Evolutionary conservation across 2,329 filamentous ascomycete genomes (phyloP).

Genomic region (Talaromyces islandicus): DNA sequence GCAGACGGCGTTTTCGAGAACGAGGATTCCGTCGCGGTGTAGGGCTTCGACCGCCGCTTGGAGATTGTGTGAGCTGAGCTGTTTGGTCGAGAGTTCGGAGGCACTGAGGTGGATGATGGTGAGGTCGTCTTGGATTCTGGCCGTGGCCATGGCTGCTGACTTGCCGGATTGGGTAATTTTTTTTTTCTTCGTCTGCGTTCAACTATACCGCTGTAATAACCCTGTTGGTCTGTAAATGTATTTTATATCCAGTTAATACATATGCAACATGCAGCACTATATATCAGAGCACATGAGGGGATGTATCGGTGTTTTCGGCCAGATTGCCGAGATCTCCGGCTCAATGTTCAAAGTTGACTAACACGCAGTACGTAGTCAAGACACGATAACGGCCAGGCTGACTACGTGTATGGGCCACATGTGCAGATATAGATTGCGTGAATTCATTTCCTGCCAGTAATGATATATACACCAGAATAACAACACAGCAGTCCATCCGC

Average conservation of each 20-base stretch:
- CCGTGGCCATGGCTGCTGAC: slow-evolving; percentile 4
- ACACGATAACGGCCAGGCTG: not conserved
- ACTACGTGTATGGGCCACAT: too few species aligned
- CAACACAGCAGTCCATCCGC: not conserved
- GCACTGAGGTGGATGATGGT: slow-evolving; percentile 9
- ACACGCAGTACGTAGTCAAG: too few species aligned
- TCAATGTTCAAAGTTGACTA: too few species aligned
- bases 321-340: not conserved
- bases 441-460: not conserved
- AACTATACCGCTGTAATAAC: too few species aligned
- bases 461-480: slow-evolving; percentile 1
- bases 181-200: not conserved
- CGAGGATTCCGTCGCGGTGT: slow-evolving; percentile 32
- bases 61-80: slow-evolving; percentile 17
- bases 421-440: not conserved
- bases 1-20: slow-evolving; percentile 32
- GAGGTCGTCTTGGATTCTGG: slow-evolving; percentile 7
- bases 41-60: slow-evolving; percentile 20
- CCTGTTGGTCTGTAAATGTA: not conserved
- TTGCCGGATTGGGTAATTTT: not conserved
- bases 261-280: not conserved
- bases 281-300: not conserved
- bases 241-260: not conserved
- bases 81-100: slow-evolving; percentile 10
- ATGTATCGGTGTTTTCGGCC: not conserved